Evolutionary conservation across 2,329 filamentous ascomycete genomes (phyloP).

Genomic region (Aspergillus flavus): DNA sequence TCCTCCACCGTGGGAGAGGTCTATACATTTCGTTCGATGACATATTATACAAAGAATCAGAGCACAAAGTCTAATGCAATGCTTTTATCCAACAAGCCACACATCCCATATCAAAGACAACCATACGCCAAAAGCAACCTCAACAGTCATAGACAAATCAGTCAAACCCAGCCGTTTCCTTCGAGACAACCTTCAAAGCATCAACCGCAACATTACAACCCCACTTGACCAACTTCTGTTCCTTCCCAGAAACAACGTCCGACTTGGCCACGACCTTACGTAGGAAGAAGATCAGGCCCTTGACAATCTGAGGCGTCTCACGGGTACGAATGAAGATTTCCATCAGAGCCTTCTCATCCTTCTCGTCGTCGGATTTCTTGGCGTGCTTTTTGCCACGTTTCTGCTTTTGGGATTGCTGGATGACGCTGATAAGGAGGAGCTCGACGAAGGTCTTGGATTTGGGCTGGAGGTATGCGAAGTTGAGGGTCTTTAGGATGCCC

Average conservation of each 20-base stretch:
- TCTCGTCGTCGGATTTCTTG: constrained; percentile 25
- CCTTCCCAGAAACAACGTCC: constrained; percentile 54
- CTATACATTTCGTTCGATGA: constrained; percentile 5
- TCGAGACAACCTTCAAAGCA: constrained; percentile 41
- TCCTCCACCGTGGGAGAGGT: background rate
- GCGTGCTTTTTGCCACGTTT: constrained; percentile 26
- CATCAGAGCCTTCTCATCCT: constrained; percentile 60
- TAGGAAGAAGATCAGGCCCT: constrained; percentile 78
- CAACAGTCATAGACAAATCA: background rate
- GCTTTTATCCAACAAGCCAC: background rate
- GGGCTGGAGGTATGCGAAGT: constrained; percentile 74
- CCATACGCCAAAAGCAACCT: background rate
- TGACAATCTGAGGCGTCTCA: constrained; percentile 68
- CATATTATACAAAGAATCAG: constrained; percentile 27
- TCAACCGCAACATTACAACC: constrained; percentile 45
- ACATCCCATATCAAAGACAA: background rate
- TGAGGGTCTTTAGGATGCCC: constrained; percentile 65
- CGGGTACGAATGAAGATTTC: constrained; percentile 68
- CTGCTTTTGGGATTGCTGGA: constrained; percentile 66
- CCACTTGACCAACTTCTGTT: constrained; percentile 55
- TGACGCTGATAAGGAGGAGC: constrained; percentile 73
- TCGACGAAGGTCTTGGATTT: constrained; percentile 81
- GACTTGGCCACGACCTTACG: constrained; percentile 73
- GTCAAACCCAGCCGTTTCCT: constrained; percentile 13
- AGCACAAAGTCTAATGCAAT: constrained; percentile 20